Evolutionary conservation across 331 rosid species (phyloP).

Genomic region (Malus hybrid): DNA sequence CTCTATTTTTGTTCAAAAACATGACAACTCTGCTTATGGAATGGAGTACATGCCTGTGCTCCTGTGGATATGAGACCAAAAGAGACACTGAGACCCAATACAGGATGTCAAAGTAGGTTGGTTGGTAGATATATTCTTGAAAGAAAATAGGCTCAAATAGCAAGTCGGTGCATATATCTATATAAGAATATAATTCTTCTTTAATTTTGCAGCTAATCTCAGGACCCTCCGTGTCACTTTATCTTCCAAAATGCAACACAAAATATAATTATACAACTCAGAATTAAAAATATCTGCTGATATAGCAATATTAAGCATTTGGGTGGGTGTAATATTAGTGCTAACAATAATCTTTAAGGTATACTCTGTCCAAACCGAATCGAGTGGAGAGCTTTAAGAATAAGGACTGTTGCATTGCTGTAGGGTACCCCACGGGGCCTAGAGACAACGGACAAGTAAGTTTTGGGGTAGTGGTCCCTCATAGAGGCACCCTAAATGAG

Average conservation of each 20-base stretch:
- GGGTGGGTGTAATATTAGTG: slow-evolving; percentile 7
- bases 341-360: slow-evolving; percentile 2
- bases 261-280: not conserved
- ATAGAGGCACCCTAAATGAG: slow-evolving; percentile 4
- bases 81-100: slow-evolving; percentile 16
- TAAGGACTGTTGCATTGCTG: not conserved
- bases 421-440: not conserved
- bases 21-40: not conserved
- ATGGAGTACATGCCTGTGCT: too few species aligned
- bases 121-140: slow-evolving; percentile 1
- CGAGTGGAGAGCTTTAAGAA: not conserved
- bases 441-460: slow-evolving; percentile 11
- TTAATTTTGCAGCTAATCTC: not conserved
- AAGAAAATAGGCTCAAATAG: slow-evolving; percentile 2
- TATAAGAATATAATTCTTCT: not conserved
- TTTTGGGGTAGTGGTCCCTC: slow-evolving; percentile 11
- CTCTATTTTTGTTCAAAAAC: not conserved
- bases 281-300: not conserved
- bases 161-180: slow-evolving; percentile 21
- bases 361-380: not conserved
- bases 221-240: slow-evolving; percentile 3
- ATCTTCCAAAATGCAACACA: not conserved
- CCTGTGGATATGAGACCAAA: not conserved
- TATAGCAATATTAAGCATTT: slow-evolving; percentile 19
- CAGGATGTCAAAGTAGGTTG: slow-evolving; percentile 16